Evolutionary conservation across 169 alveolate genomes (phyloP), one percentile per base, ranked within the genome.

Genomic region (Fabrea salina): DNA sequence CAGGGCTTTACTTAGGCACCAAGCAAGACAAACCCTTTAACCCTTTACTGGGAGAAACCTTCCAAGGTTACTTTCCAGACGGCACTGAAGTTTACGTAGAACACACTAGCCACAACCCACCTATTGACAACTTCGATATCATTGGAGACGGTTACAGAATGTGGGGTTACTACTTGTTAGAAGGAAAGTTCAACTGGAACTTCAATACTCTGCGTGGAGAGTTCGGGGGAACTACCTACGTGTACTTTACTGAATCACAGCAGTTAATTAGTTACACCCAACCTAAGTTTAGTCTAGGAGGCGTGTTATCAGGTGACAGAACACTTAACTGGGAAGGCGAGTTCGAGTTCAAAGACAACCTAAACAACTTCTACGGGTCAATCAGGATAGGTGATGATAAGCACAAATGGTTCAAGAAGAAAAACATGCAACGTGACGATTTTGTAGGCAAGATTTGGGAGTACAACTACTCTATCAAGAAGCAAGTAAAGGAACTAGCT

Each of bases 31-130:
- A 94, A 59, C 97, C 97, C n/a, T 94, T 94, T 79, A 94, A 94
- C 82, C 97, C 97, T 22, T 74, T 92, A 59, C 67, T 92, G 22
- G 97, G 97, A 30, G 97, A 94, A 59, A 94, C 97, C 27, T 86
- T 71, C 75, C 81, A 94, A 86, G 94, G 89, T 1, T 7, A 35
- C 25, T 92, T 82, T 88, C 85, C 85, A 39, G 96, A 92, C 82
- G 93, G 94, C 0, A 80, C 93, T 0, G 32, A 58, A 58, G 58
- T 86, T 5, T 92, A 86, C 67, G 87, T 87, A 11, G 96, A 92
- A 85, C 89, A 92, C 32, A 87, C 90, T n/a, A 58, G 80, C 4
- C 96, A 92, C 56, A 84, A 87, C 32, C 96, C 96, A 19, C 97
- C 97, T 1, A 72, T 77, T 25, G 76, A 86, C 44, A 64, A 89